Base-by-base conservation (phyloP, 2,329 filamentous ascomycete genomes). In the Colletotrichum sp. region DNA sequence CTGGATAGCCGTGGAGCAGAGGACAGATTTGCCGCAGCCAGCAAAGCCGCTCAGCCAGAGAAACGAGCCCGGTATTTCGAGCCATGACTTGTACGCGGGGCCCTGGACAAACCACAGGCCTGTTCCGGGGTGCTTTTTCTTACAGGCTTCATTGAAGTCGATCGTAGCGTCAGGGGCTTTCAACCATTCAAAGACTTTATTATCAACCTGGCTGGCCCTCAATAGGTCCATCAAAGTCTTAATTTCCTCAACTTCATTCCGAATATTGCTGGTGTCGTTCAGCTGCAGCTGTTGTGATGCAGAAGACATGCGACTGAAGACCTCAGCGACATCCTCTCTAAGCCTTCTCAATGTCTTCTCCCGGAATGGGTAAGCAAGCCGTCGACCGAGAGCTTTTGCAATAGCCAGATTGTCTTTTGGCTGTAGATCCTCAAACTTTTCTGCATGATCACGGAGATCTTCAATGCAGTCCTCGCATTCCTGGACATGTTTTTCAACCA, bases 11-110 rank as follows among this genome's bases (percentile, higher is more conserved):
- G 83, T 86, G 10, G 81, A 85, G 60, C 80, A 84, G 12, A 87
- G 76, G 0, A 87, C 81, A 0, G 84, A 85, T 75, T 87, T 87
- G 13, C 85, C 86, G 68, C 82, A 85, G 1, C 85, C 85, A 21
- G 85, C 82, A 72, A 83, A 83, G 15, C 85, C 85, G 67, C 81
- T 79, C 3, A 87, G 75, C 85, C 85, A 87, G 2, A 86, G 72
- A 21, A 87, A 83, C 5, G 85, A 84, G 13, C 77, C 77, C 0
- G 75, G 72, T 0, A 68, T 72, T 4, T 43, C 18, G 4, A 83
- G 74, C 84, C 84, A 86, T 1, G 72, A 28, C 21, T 67, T 76
- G 52, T 82, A 85, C 1, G n/a, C 5, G 6, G 57, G 4, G 6
- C 78, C 66, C 8, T 78, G 73, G 36, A 80, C 75, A n/a, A 84